A percentile compares a stretch with the other conserved stretches of the same genome.
phyloP scores from a whole-genome alignment of 441 rosid genomes.

The Erysimum cheiri region DNA sequence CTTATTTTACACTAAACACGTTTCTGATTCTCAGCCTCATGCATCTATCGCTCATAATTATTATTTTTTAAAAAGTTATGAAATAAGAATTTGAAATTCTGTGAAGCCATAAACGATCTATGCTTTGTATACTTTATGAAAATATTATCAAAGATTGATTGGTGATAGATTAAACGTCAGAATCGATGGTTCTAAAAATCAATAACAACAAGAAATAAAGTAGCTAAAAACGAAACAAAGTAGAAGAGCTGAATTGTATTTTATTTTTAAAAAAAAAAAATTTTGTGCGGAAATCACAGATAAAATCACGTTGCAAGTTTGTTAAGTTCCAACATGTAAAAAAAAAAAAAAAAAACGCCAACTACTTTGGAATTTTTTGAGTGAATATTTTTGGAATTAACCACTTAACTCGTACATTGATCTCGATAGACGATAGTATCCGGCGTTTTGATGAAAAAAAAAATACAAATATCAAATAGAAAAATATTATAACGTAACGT shows the following conservation, averaged over 20 bases:
- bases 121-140: background rate
- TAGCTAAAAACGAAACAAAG: background rate
- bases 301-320: background rate
- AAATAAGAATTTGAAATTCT: too few relatives aligned
- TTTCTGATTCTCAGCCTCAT: background rate
- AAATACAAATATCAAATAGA: too few relatives aligned
- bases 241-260: background rate
- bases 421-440: conserved; percentile 2
- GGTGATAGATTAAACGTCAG: background rate
- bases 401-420: background rate
- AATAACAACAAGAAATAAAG: too few relatives aligned
- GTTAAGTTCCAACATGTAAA: background rate
- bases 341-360: background rate
- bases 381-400: background rate
- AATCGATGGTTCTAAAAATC: background rate
- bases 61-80: too few relatives aligned
- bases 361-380: background rate
- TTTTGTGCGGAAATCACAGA: background rate
- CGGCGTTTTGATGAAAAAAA: background rate
- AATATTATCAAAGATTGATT: background rate
- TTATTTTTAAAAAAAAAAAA: too few relatives aligned
- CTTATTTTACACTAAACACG: conserved; percentile 2
- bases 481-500: too few relatives aligned
- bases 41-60: background rate
- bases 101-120: background rate